Conservation (phyloP, 2,329 filamentous ascomycete genomes). For the Leptographium galeiforme region DNA sequence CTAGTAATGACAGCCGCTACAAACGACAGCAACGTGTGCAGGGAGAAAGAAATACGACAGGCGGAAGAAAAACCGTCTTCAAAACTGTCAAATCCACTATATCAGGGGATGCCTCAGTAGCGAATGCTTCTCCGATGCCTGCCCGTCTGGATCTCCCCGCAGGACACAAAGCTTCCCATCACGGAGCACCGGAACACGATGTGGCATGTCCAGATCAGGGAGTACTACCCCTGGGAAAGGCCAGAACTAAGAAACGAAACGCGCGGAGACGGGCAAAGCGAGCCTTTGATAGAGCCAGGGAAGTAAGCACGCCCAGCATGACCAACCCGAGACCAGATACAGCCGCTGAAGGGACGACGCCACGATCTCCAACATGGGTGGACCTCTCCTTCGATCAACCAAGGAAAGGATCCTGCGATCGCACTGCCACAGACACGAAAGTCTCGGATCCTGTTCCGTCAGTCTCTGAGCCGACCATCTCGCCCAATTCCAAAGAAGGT, state of each 20-base stretch:
- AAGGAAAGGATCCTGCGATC: too few species aligned
- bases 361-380: too few species aligned
- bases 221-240: conserved; percentile 13
- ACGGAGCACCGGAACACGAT: background rate
- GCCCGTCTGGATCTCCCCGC: background rate
- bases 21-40: background rate
- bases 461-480: background rate
- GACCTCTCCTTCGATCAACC: background rate
- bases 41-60: too few species aligned
- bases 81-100: too few species aligned
- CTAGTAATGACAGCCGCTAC: background rate
- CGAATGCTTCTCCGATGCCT: too few species aligned
- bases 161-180: background rate
- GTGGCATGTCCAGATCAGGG: background rate
- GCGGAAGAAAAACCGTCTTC: too few species aligned
- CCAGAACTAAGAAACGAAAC: conserved; percentile 37
- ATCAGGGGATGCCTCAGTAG: too few species aligned
- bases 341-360: background rate
- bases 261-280: conserved; percentile 30
- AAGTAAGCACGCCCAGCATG: background rate
- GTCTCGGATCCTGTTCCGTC: background rate
- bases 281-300: conserved; percentile 5
- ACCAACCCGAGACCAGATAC: background rate
- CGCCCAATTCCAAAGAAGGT: too few species aligned
- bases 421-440: background rate